phyloP scores from a whole-genome alignment of 2,329 filamentous ascomycete species.

The Cercospora zeae-maydis region DNA sequence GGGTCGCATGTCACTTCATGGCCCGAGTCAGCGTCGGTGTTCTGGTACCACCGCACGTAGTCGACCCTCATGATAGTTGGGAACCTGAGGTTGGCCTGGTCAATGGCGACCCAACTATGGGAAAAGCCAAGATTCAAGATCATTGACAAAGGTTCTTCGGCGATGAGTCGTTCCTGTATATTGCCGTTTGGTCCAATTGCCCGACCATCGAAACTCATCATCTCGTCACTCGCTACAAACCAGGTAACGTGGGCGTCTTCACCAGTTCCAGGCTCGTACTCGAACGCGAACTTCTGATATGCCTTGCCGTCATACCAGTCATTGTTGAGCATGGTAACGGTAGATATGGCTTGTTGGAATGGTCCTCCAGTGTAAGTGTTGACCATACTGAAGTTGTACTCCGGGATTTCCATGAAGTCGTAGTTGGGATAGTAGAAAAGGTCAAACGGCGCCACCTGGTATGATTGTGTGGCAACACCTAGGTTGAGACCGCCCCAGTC shows the following conservation, averaged over 20 bases:
- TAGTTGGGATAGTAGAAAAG: slow-evolving; percentile 52
- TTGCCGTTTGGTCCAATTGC: slow-evolving; percentile 55
- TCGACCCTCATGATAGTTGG: slow-evolving; percentile 54
- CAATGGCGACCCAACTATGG: slow-evolving; percentile 49
- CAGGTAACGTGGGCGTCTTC: slow-evolving; percentile 49
- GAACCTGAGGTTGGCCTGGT: slow-evolving; percentile 46
- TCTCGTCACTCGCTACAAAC: slow-evolving; percentile 51
- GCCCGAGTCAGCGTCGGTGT: slow-evolving; percentile 38
- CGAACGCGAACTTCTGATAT: slow-evolving; percentile 56
- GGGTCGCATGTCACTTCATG: slow-evolving; percentile 52
- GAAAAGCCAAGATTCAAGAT: slow-evolving; percentile 54
- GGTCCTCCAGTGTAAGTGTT: slow-evolving; percentile 55
- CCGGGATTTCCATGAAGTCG: slow-evolving; percentile 51
- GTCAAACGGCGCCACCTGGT: slow-evolving; percentile 51
- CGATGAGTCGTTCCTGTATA: slow-evolving; percentile 47
- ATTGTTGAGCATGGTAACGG: slow-evolving; percentile 53
- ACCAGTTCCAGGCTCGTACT: slow-evolving; percentile 51
- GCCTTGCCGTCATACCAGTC: slow-evolving; percentile 53
- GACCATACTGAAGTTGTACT: slow-evolving; percentile 46
- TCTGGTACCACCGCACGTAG: slow-evolving; percentile 55
- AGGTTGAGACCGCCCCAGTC: slow-evolving; percentile 41
- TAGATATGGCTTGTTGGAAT: slow-evolving; percentile 56
- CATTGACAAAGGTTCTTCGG: slow-evolving; percentile 54
- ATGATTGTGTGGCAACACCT: slow-evolving; percentile 48
- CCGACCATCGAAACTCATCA: slow-evolving; percentile 51